phyloP scores from a whole-genome alignment of 306 rosid species.

The Citrullus amarus region DNA sequence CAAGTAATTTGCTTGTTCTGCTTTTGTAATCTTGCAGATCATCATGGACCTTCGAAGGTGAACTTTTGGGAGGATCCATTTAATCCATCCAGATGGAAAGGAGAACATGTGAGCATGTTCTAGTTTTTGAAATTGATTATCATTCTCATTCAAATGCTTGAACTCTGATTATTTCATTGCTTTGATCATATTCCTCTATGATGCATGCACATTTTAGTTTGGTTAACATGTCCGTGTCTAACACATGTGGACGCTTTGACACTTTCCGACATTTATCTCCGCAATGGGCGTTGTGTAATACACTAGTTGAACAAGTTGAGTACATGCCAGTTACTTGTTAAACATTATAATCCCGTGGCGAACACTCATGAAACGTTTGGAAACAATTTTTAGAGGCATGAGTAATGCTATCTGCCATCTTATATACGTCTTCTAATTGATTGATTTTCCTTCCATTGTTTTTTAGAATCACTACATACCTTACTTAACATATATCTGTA shows the following conservation, averaged over 20 bases:
- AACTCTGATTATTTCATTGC: background rate
- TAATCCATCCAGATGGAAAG: conserved; percentile 60
- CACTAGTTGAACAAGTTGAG: too few species aligned
- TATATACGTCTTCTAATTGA: background rate
- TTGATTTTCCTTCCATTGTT: background rate
- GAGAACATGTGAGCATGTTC: conserved; percentile 41
- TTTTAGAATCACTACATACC: background rate
- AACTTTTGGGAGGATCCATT: conserved; percentile 54
- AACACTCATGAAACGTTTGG: background rate
- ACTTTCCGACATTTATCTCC: background rate
- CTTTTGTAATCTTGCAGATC: conserved; percentile 30
- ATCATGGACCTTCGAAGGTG: conserved; percentile 55
- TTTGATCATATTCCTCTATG: too few species aligned
- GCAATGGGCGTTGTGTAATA: background rate
- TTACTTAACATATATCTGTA: background rate
- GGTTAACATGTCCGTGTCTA: background rate
- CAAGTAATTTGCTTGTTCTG: background rate
- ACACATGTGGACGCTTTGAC: background rate
- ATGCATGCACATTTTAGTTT: background rate
- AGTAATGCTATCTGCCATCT: background rate
- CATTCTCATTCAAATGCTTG: background rate
- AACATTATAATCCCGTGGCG: background rate
- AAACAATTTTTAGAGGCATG: background rate
- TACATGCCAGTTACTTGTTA: too few species aligned
- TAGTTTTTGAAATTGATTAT: background rate